Conservation (phyloP, 2,329 filamentous ascomycete genomes). For the Macroventuria anomochaeta region DNA sequence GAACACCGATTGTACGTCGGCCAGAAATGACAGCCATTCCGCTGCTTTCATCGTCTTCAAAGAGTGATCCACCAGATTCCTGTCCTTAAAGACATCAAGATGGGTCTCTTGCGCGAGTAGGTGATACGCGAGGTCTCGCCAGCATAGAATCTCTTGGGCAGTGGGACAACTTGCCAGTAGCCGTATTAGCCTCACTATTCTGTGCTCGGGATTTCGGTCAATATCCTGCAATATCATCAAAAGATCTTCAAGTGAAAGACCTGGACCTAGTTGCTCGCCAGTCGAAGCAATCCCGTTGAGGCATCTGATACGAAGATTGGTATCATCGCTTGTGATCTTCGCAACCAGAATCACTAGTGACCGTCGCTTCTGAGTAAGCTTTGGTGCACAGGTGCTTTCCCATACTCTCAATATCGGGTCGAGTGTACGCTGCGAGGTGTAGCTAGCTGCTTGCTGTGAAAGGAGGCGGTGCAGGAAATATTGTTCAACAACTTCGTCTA, state of each 20-base stretch:
- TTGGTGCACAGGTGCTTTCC: constrained; percentile 14
- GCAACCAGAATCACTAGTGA: constrained; percentile 28
- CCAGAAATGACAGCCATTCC: constrained; percentile 34
- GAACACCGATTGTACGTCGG: constrained; percentile 29
- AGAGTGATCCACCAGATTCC: constrained; percentile 21
- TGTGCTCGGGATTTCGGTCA: constrained; percentile 8
- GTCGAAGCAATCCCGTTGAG: constrained; percentile 26
- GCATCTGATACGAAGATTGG: constrained; percentile 23
- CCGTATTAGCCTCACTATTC: constrained; percentile 26
- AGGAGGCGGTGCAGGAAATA: constrained; percentile 29
- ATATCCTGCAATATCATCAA: constrained; percentile 14
- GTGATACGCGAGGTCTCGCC: constrained; percentile 30
- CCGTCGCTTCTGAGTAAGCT: constrained; percentile 17
- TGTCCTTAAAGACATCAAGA: not conserved
- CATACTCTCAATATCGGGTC: constrained; percentile 29
- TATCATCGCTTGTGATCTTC: constrained; percentile 6
- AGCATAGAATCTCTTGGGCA: constrained; percentile 21
- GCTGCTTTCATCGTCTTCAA: constrained; percentile 25
- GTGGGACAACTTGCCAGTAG: constrained; percentile 18
- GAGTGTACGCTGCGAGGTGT: constrained; percentile 21
- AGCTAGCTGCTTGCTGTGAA: constrained; percentile 8
- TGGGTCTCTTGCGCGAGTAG: constrained; percentile 20
- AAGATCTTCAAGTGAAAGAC: constrained; percentile 20
- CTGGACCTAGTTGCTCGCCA: constrained; percentile 10
- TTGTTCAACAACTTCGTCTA: constrained; percentile 26